A percentile compares a stretch with the other conserved stretches of the same genome.
phyloP scores from a whole-genome alignment of 192 early-diverging fungal genomes.

The Rhizoclosmatium globosum region DNA sequence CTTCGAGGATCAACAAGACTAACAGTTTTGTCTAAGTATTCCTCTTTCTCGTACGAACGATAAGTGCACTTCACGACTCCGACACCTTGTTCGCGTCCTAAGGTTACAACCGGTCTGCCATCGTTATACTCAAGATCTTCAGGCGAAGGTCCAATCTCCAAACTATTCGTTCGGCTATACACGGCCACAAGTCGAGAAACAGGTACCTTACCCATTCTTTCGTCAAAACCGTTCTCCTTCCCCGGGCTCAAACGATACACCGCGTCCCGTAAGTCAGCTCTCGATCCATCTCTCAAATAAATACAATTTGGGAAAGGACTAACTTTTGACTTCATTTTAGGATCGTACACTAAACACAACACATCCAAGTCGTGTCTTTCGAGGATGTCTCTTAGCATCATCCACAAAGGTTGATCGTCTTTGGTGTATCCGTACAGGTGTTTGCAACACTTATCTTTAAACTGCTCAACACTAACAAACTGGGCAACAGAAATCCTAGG shows the following conservation, averaged over 20 bases:
- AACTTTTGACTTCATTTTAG: neutral
- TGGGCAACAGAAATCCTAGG: neutral
- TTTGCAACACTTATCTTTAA: conserved; percentile 3
- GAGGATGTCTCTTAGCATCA: neutral
- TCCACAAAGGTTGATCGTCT: neutral
- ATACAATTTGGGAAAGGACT: neutral
- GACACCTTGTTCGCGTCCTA: neutral
- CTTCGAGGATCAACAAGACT: neutral
- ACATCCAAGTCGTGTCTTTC: neutral
- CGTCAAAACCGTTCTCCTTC: neutral
- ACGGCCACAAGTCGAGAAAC: neutral
- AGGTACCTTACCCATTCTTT: neutral
- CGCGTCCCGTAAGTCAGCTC: neutral
- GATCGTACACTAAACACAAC: neutral
- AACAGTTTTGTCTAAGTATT: neutral
- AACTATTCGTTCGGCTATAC: neutral
- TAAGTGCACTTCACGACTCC: neutral
- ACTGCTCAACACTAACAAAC: neutral
- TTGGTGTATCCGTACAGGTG: neutral
- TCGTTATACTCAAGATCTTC: neutral
- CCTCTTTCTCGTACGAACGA: neutral
- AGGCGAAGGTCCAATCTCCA: neutral
- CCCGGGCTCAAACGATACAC: neutral
- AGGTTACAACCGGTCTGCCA: neutral
- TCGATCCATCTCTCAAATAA: neutral